Percentiles rank a stretch among this genome's conserved stretches.
phyloP scores from a whole-genome alignment of 2,329 filamentous ascomycete genomes.

The Talaromyces amestolkiae region DNA sequence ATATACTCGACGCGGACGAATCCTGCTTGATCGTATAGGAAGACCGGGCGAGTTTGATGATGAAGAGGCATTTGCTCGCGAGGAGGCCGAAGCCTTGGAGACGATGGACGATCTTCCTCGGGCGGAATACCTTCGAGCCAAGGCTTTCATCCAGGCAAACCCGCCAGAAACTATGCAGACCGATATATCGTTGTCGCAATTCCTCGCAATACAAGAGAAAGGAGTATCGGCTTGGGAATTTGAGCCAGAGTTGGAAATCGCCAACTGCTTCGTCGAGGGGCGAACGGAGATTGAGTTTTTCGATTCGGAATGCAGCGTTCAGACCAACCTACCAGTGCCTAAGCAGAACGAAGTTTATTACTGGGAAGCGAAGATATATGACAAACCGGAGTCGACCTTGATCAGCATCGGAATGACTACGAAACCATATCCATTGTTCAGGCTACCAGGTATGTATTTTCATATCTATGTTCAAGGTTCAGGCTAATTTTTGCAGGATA shows the following conservation, averaged over 20 bases:
- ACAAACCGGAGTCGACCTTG: conserved; percentile 85
- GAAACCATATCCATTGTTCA: conserved; percentile 93
- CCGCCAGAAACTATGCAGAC: conserved; percentile 93
- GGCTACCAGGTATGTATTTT: conserved; percentile 72
- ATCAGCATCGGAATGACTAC: conserved; percentile 93
- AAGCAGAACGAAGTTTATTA: conserved; percentile 99
- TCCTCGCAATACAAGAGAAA: conserved; percentile 97
- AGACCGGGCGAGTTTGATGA: conserved; percentile 96
- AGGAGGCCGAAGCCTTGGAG: conserved; percentile 93
- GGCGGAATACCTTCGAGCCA: conserved; percentile 88
- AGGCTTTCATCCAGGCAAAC: conserved; percentile 92
- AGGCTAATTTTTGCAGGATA: conserved; percentile 57
- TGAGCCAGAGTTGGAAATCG: conserved; percentile 96
- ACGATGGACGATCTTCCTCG: conserved; percentile 91
- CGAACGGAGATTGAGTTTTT: conserved; percentile 99
- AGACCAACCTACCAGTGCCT: conserved; percentile 92
- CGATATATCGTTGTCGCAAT: conserved; percentile 96
- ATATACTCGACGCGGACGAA: conserved; percentile 82
- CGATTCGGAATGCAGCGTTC: conserved; percentile 94
- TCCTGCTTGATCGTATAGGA: conserved; percentile 88
- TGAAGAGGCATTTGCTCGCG: conserved; percentile 87
- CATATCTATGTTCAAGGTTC: background rate
- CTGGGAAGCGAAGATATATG: conserved; percentile 98
- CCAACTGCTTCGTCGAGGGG: conserved; percentile 96
- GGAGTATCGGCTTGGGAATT: conserved; percentile 99